Percentiles rank a stretch among this genome's conserved stretches.
These are phyloP conservation scores for Eucalyptus curtisii DNA, from an alignment of 345 rosid genomes.

Conservation along the genomic window DNA sequence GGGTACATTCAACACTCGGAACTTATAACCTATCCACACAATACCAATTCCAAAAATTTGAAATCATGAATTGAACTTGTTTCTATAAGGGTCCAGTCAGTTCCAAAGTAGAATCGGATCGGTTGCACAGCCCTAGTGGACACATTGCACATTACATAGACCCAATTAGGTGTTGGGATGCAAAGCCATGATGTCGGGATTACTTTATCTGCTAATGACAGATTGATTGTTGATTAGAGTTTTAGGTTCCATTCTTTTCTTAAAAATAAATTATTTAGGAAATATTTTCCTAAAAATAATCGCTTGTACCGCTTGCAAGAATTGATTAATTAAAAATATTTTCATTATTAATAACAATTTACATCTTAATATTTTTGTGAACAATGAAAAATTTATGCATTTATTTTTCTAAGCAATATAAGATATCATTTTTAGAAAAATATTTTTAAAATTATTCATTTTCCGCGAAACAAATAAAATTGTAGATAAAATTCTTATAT, in stretches of 20 bases:
- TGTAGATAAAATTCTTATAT: background rate
- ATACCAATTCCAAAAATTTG: background rate
- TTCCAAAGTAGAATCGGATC: background rate
- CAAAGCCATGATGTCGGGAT: background rate
- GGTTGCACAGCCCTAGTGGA: background rate
- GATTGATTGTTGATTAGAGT: background rate
- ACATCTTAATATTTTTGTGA: too few relatives aligned
- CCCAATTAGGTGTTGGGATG: background rate
- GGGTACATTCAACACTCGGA: background rate
- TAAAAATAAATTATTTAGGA: too few relatives aligned
- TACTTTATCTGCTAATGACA: background rate
- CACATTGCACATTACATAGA: background rate
- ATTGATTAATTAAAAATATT: rapidly evolving
- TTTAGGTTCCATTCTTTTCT: background rate
- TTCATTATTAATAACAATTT: too few relatives aligned
- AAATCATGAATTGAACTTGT: background rate
- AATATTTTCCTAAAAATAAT: too few relatives aligned
- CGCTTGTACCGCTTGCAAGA: too few relatives aligned
- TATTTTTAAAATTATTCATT: too few relatives aligned
- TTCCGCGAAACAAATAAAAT: rapidly evolving
- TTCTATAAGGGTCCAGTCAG: rapidly evolving
- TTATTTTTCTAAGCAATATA: too few relatives aligned
- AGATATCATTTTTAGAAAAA: too few relatives aligned
- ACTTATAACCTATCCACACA: background rate
- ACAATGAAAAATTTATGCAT: too few relatives aligned